These are phyloP conservation scores for Neofusicoccum sp. DNA, from an alignment of 2,329 filamentous ascomycete species.

Conservation along the genomic window DNA sequence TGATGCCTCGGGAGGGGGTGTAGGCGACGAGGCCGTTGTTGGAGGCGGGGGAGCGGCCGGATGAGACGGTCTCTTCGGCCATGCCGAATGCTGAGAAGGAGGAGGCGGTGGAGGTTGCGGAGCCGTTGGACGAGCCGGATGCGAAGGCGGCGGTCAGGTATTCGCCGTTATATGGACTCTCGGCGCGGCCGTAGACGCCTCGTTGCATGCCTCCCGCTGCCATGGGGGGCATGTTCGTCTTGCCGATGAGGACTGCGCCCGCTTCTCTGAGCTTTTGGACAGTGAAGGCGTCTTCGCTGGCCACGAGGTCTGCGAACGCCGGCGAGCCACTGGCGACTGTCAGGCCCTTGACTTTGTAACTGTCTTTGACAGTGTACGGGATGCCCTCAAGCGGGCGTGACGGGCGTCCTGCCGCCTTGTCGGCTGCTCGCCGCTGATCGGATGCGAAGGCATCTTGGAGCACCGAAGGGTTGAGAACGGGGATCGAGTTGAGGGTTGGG, in stretches of 20 bases:
- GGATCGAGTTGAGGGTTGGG: conserved; percentile 47
- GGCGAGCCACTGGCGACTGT: conserved; percentile 55
- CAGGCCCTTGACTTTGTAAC: conserved; percentile 54
- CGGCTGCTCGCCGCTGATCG: conserved; percentile 44
- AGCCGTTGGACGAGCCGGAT: conserved; percentile 57
- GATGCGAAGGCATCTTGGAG: conserved; percentile 50
- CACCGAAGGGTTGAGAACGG: conserved; percentile 47
- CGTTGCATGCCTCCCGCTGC: conserved; percentile 56
- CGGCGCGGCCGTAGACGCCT: conserved; percentile 53
- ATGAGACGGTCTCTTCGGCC: conserved; percentile 54
- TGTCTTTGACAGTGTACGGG: conserved; percentile 59
- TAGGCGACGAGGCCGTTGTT: conserved; percentile 56
- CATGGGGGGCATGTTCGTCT: conserved; percentile 59
- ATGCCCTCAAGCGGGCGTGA: conserved; percentile 52
- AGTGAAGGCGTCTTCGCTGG: conserved; percentile 53
- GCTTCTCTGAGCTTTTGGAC: conserved; percentile 45
- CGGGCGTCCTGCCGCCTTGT: conserved; percentile 28
- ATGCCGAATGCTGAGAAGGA: conserved; percentile 53
- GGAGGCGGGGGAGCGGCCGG: conserved; percentile 53
- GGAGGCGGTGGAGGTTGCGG: conserved; percentile 49
- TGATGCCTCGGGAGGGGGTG: conserved; percentile 51
- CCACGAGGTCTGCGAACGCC: conserved; percentile 49
- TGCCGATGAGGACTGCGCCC: conserved; percentile 50
- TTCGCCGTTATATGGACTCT: conserved; percentile 52
- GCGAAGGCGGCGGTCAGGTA: conserved; percentile 53